Evolutionary conservation across 2,329 filamentous ascomycete genomes (phyloP), one percentile per base, ranked within the genome.

Genomic region (Fusarium metavorans): DNA sequence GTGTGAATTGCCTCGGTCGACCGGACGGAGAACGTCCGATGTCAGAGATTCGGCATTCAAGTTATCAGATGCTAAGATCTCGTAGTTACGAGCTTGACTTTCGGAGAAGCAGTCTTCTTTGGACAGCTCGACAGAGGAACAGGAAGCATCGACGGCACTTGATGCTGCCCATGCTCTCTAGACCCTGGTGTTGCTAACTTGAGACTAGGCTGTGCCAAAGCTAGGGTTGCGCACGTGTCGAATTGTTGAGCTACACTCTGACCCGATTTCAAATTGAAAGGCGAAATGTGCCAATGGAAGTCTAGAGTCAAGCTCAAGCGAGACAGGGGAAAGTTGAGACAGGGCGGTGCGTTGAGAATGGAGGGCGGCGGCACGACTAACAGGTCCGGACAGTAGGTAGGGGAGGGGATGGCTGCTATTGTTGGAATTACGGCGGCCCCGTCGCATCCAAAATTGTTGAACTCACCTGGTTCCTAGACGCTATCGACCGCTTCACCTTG

Each of bases 1-100:
- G 25, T 57, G 60, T 67, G 52, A 63, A 74, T 71, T 75, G 69
- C 73, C 76, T 78, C 76, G 76, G 76, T 50, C 62, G 56, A 73
- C 48, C 66, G 59, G 56, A 73, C 73, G 67, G 66, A 61, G 56
- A 59, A 30, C 64, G 20, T 71, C 66, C 67, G 63, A 73, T 58
- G 50, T 71, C 48, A 73, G 45, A 63, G 37, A 39, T 43, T 63
- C 70, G 43, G 63, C 48, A 32, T 60, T 61, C 37, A 57, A 43
- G 4, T 58, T 37, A 64, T 45, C 45, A 70, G 57, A 72, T 72
- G 41, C 39, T 25, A 68, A 65, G 43, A 67, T 63, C 58, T 68
- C 32, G 66, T 70, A 73, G 50, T 58, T 65, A 73, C 66, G 52
- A 75, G 64, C 58, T 57, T 61, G 34, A 20, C 34, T 58, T 67